These are phyloP conservation scores for Eragrostis curvula DNA, from an alignment of 176 grass and related monocot genomes.

Conservation along the genomic window DNA sequence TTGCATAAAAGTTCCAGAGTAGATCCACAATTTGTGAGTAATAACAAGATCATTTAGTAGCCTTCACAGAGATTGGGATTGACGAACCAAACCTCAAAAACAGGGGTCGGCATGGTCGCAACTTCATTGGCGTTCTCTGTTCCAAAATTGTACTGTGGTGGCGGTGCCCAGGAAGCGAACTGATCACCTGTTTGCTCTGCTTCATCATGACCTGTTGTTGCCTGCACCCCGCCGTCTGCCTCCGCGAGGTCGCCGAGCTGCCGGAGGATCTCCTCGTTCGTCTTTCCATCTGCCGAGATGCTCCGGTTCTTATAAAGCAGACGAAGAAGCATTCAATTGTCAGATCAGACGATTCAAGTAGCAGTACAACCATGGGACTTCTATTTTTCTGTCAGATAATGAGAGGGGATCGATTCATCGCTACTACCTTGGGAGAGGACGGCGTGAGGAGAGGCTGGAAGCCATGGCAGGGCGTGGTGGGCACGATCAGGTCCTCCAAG, in stretches of 20 bases:
- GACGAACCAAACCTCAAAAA: slow-evolving; percentile 54
- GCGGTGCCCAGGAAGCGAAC: slow-evolving; percentile 42
- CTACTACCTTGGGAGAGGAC: slow-evolving; percentile 66
- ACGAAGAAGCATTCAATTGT: background rate
- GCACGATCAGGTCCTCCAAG: slow-evolving; percentile 83
- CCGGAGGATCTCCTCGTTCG: slow-evolving; percentile 64
- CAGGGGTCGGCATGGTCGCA: slow-evolving; percentile 51
- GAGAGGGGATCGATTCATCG: background rate
- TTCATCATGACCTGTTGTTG: slow-evolving; percentile 36
- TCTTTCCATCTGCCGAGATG: slow-evolving; percentile 49
- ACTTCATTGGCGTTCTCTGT: slow-evolving; percentile 43
- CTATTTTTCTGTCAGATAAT: background rate
- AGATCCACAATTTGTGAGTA: background rate
- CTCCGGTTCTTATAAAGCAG: slow-evolving; percentile 44
- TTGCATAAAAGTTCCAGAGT: background rate
- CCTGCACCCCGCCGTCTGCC: slow-evolving; percentile 36
- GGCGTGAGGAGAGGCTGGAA: slow-evolving; percentile 78
- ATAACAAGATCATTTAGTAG: background rate
- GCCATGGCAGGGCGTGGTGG: slow-evolving; percentile 79
- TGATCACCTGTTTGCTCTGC: slow-evolving; percentile 41
- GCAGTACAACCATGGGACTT: background rate
- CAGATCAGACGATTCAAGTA: background rate
- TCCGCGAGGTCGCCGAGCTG: slow-evolving; percentile 71
- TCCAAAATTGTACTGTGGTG: slow-evolving; percentile 49
- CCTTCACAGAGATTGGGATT: background rate